Evolutionary conservation across 257 asterid species (phyloP), one percentile per base, ranked within the genome.

Genomic region (Penstemon barbatus): DNA sequence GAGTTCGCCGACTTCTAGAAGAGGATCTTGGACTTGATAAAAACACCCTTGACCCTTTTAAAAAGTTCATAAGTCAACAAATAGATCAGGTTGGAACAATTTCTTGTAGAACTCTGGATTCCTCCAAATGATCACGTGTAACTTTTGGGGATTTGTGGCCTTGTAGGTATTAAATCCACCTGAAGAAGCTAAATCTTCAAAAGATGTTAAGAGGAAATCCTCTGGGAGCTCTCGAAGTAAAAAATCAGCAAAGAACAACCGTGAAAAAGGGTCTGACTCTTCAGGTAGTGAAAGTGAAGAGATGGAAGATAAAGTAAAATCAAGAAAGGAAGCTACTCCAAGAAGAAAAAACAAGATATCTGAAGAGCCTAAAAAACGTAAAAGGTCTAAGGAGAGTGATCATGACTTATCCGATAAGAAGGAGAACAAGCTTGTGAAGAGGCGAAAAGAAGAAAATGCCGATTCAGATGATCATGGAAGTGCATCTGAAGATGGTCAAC

Each of bases 1-100:
- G 90, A 74, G 92, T 87, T 71, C 97, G 99, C 56, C 82, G 90
- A n/a, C 90, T 83, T 76, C 76, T 94, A 39, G 99, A 91, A 80
- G 95, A 83, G 80, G 96, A 91, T 75, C 90, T 94, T 69, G 89
- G 87, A 64, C 96, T 94, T 75, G 86, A 74, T 46, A 82, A 82
- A 81, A 66, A 73, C 72, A 54, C 81, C 50, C 95, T 94, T 4
- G 95, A 94, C 76, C 84, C 96, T 66, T 91, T 83, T 78, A 91
- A 89, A 77, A 80, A 82, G 71, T 83, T 91, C 74, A 84, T 91
- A 65, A 79, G 81, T 71, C 67, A 52, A 64, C 80, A 84, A 77
- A 69, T 90, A 72, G 96, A 88, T 73, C 76, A 84, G 92, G 99
- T 90, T 65, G 49, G 73, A 62, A 67, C 59, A 51, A 44, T 61